A percentile compares a stretch with the other conserved stretches of the same genome.
Evolutionary conservation across 176 grass and related monocot genomes (phyloP).

Genomic region (Thalia dealbata): DNA sequence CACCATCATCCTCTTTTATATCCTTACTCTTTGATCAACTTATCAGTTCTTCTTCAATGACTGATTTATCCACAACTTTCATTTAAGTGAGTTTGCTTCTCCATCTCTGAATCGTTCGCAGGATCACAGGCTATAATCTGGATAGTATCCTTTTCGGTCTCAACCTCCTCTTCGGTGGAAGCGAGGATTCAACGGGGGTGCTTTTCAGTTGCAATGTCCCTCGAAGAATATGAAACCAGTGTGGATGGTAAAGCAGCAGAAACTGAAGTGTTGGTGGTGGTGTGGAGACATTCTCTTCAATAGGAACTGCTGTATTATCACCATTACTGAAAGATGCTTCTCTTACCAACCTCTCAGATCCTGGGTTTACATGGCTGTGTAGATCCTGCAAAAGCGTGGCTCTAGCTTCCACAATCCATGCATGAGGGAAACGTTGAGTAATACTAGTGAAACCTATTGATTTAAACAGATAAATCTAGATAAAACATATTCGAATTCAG

Average conservation of each 20-base stretch:
- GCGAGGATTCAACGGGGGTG: slow-evolving; percentile 12
- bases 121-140: too few species aligned
- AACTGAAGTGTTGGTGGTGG: slow-evolving; percentile 23
- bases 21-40: slow-evolving; percentile 12
- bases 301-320: too few species aligned
- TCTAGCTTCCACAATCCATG: slow-evolving; percentile 52
- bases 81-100: too few species aligned
- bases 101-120: too few species aligned
- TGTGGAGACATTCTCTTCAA: slow-evolving; percentile 30
- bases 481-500: too few species aligned
- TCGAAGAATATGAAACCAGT: slow-evolving; percentile 12
- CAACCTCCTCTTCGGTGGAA: slow-evolving; percentile 2
- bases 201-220: slow-evolving; percentile 41
- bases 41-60: slow-evolving; percentile 42
- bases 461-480: neutral
- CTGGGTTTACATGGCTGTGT: slow-evolving; percentile 26
- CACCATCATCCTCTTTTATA: slow-evolving; percentile 33
- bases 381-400: slow-evolving; percentile 37
- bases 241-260: slow-evolving; percentile 8
- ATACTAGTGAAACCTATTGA: neutral
- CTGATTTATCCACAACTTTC: slow-evolving; percentile 60
- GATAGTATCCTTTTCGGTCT: too few species aligned
- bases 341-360: slow-evolving; percentile 22
- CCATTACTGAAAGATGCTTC: too few species aligned
- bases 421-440: neutral